These are phyloP conservation scores for Beauveria australis DNA, from an alignment of 2,329 filamentous ascomycete species.

Conservation along the genomic window DNA sequence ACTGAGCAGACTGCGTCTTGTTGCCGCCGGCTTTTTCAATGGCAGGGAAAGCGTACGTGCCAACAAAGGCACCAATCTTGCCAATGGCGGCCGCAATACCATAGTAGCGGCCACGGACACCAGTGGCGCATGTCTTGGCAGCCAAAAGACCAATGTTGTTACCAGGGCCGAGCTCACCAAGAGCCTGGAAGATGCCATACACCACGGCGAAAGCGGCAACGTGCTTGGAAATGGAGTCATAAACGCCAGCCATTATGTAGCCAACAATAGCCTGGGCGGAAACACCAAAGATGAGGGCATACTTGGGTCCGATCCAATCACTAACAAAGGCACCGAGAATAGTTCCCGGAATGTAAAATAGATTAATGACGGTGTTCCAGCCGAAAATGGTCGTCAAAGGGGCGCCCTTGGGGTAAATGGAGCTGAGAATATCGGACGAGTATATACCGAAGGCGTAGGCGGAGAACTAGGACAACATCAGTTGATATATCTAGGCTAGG, in stretches of 20 bases:
- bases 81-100: slow-evolving; percentile 64
- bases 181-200: slow-evolving; percentile 29
- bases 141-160: slow-evolving; percentile 87
- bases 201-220: slow-evolving; percentile 30
- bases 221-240: slow-evolving; percentile 55
- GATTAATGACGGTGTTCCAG: slow-evolving; percentile 81
- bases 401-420: slow-evolving; percentile 49
- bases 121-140: slow-evolving; percentile 80
- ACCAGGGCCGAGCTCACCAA: slow-evolving; percentile 61
- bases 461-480: slow-evolving; percentile 48
- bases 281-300: slow-evolving; percentile 65
- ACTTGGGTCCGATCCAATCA: slow-evolving; percentile 71
- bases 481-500: not conserved
- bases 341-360: slow-evolving; percentile 83
- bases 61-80: slow-evolving; percentile 78
- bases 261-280: slow-evolving; percentile 67
- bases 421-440: slow-evolving; percentile 63
- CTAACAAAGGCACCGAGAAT: slow-evolving; percentile 67
- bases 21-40: slow-evolving; percentile 54
- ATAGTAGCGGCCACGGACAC: slow-evolving; percentile 69
- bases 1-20: slow-evolving; percentile 58
- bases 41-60: slow-evolving; percentile 73
- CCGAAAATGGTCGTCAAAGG: slow-evolving; percentile 73
- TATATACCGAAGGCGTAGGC: slow-evolving; percentile 82
- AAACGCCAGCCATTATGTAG: slow-evolving; percentile 82